Evolutionary conservation across 164 flowering plant species (phyloP).

Genomic region (Protea cynaroides): DNA sequence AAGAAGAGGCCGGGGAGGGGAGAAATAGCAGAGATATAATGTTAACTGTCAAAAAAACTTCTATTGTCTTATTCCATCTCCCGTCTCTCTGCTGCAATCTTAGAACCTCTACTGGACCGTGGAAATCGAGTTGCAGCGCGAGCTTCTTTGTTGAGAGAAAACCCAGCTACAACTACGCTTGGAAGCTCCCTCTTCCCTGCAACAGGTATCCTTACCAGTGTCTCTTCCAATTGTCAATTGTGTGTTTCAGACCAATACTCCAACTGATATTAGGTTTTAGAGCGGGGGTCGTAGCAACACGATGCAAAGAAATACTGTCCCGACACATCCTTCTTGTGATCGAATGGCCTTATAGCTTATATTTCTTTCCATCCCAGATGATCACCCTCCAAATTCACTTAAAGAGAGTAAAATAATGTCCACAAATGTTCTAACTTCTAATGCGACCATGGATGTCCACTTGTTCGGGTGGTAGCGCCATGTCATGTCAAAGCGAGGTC

Average conservation of each 20-base stretch:
- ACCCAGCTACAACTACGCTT: conserved; percentile 7
- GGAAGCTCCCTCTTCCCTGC: conserved; percentile 18
- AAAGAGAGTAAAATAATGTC: no score
- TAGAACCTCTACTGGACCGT: conserved; percentile 9
- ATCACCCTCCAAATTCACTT: no score
- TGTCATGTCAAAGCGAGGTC: no score
- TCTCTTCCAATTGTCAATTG: background rate
- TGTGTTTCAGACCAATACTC: background rate
- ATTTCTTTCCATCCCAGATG: no score
- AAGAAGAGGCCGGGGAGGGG: background rate
- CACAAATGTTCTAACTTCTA: no score
- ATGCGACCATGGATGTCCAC: no score
- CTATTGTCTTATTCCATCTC: conserved; percentile 6
- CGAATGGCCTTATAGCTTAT: no score
- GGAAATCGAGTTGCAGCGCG: conserved; percentile 19
- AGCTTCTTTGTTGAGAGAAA: conserved; percentile 20
- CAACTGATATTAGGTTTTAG: background rate
- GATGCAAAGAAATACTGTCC: no score
- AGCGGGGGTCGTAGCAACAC: no score
- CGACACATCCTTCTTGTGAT: no score
- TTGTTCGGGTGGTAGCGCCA: no score
- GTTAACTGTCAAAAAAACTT: conserved; percentile 15
- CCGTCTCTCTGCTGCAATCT: conserved; percentile 3
- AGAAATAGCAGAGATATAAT: conserved; percentile 18
- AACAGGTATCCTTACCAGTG: conserved; percentile 10